Percentiles rank a stretch among this genome's conserved stretches.
Conservation (phyloP, 2,329 filamentous ascomycete genomes). For the Sarocladiaceae sp. region DNA sequence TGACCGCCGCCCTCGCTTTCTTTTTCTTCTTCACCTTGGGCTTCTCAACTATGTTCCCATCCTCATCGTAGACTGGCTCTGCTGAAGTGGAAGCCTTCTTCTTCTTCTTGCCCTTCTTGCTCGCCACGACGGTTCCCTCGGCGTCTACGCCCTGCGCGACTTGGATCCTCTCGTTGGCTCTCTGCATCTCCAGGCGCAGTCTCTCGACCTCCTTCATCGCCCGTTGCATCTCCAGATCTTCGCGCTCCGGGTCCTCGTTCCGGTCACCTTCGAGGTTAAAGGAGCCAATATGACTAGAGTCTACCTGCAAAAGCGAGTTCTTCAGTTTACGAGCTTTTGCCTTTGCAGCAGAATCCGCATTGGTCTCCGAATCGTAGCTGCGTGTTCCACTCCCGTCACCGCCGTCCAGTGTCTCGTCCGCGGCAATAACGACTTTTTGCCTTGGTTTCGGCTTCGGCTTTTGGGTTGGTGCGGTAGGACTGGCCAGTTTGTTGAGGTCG, state of each 20-base stretch:
- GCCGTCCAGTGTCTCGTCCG: slow-evolving; percentile 67
- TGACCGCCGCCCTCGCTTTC: slow-evolving; percentile 19
- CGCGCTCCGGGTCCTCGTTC: slow-evolving; percentile 59
- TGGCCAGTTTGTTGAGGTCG: slow-evolving; percentile 58
- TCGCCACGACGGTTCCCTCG: slow-evolving; percentile 63
- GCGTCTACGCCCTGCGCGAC: slow-evolving; percentile 63
- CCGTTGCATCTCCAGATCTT: slow-evolving; percentile 83
- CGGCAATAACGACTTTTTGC: slow-evolving; percentile 63
- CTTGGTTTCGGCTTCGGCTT: slow-evolving; percentile 37
- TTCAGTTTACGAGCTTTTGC: slow-evolving; percentile 48
- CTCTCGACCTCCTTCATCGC: slow-evolving; percentile 88
- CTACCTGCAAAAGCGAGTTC: slow-evolving; percentile 70
- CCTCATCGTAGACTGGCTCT: slow-evolving; percentile 18
- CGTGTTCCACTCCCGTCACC: slow-evolving; percentile 33
- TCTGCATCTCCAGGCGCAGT: slow-evolving; percentile 83
- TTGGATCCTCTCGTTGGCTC: slow-evolving; percentile 70
- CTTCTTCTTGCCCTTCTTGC: slow-evolving; percentile 63
- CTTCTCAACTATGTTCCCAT: slow-evolving; percentile 34
- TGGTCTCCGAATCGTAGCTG: slow-evolving; percentile 52
- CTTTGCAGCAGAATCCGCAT: slow-evolving; percentile 45
- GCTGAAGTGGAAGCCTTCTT: slow-evolving; percentile 24
- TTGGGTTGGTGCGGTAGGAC: slow-evolving; percentile 25
- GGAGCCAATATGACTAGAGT: slow-evolving; percentile 75
- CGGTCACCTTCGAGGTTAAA: slow-evolving; percentile 60
- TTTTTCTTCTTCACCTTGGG: slow-evolving; percentile 48